phyloP scores from a whole-genome alignment of 208 protist genomes.

The Trypanosoma platydactyli region DNA sequence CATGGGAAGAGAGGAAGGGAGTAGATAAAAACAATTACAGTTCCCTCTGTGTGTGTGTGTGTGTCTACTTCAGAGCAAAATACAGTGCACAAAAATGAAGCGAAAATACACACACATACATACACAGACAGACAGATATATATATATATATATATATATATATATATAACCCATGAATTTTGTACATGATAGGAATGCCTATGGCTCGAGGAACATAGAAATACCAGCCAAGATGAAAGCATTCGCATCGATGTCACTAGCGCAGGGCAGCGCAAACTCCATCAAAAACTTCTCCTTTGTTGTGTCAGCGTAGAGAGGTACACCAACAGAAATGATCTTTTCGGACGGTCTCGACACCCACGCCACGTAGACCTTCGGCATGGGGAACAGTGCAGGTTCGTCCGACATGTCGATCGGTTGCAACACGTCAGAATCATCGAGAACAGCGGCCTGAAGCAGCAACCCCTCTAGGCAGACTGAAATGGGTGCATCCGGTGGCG shows the following conservation, averaged over 20 bases:
- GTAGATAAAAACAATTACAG: neutral
- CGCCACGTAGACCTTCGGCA: slow-evolving; percentile 72
- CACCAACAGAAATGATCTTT: slow-evolving; percentile 33
- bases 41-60: no score
- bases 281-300: slow-evolving; percentile 85
- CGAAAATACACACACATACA: neutral
- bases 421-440: slow-evolving; percentile 66
- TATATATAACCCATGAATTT: neutral
- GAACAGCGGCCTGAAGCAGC: slow-evolving; percentile 82
- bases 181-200: slow-evolving; percentile 3
- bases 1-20: no score
- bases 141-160: neutral
- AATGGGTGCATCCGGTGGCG: slow-evolving; percentile 48
- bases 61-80: no score
- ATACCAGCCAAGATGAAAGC: slow-evolving; percentile 89
- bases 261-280: slow-evolving; percentile 86
- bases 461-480: slow-evolving; percentile 72
- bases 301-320: slow-evolving; percentile 87
- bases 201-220: slow-evolving; percentile 86
- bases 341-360: slow-evolving; percentile 48
- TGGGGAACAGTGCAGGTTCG: slow-evolving; percentile 72
- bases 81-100: no score
- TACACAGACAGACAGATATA: neutral
- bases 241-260: slow-evolving; percentile 42
- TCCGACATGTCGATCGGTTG: slow-evolving; percentile 81